Evolutionary conservation across 208 protist species (phyloP), one percentile per base, ranked within the genome.

Genomic region (Crithidia acanthocephali): DNA sequence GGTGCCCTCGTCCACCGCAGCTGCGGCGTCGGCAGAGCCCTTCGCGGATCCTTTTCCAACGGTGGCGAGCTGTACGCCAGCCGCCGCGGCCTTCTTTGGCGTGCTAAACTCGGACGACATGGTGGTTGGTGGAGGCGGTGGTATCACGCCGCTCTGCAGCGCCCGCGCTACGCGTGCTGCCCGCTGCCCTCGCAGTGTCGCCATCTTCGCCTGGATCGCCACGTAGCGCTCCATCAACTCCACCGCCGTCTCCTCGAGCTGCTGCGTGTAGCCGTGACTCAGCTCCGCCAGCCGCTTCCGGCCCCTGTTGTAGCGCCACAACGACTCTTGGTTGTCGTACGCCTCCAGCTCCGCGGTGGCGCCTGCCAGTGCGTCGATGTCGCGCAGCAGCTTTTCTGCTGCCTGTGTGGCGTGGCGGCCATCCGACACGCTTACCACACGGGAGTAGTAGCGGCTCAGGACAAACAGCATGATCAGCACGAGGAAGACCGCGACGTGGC

Each of bases 221-320:
- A 95, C 87, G 61, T 87, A 95, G 28, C 67, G 74, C 50, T 71
- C 53, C 45, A 84, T 67, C 30, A 95, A 40, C 74, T 90, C 81
- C 23, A 77, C 70, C 4, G 80, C 65, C 18, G 76, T 81, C n/a
- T 53, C 22, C 55, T 79, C 76, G 42, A 95, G 61, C 30, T 60
- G 62, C 8, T 53, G 42, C 5, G 76, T 71, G 67, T 79, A 83
- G 56, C 18, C 27, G 28, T 53, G 52, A 52, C 76, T 74, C 16
- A 44, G 28, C 44, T 80, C 51, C 23, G 56, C 58, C 25, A 75
- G 50, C 11, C 62, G 64, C 52, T 78, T 78, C 9, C 51, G 58
- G n/a, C 59, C 61, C 20, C 35, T 42, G 65, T 72, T 68, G 65
- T 78, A 78, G 37, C 48, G 57, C 56, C 65, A 56, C 3, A 78